Percentiles rank a stretch among this genome's conserved stretches.
Evolutionary conservation across 2,329 filamentous ascomycete genomes (phyloP).

Genomic region (Scedosporium dehoogii): DNA sequence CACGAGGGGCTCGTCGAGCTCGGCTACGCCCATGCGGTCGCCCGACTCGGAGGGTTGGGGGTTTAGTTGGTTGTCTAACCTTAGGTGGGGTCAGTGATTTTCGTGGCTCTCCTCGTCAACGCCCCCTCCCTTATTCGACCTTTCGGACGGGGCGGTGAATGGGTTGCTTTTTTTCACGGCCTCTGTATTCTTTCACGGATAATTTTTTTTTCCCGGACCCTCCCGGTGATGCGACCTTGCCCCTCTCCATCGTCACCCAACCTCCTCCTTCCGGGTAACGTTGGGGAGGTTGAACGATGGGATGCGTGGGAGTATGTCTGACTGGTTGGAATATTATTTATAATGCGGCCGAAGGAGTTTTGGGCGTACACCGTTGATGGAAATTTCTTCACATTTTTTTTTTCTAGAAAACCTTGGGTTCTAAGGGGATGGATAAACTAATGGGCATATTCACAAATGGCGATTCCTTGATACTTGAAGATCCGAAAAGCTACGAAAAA

Average conservation of each 20-base stretch:
- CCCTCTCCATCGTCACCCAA: neutral
- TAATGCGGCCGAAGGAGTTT: neutral
- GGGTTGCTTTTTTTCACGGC: neutral
- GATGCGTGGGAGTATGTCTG: neutral
- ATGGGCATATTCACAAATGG: too few species aligned
- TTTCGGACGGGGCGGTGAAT: neutral
- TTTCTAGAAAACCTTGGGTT: neutral
- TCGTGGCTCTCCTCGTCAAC: neutral
- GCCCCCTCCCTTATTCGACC: too few species aligned
- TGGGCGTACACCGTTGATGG: neutral
- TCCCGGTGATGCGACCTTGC: neutral
- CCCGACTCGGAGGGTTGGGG: constrained; percentile 3
- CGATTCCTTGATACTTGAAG: too few species aligned
- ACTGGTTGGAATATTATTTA: neutral
- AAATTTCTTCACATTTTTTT: neutral
- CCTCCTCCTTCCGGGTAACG: neutral
- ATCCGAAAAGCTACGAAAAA: too few species aligned
- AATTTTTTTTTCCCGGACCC: neutral
- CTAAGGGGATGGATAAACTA: too few species aligned
- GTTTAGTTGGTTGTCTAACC: constrained; percentile 5
- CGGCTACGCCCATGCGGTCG: neutral
- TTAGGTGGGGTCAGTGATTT: constrained; percentile 8
- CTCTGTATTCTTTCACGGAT: neutral
- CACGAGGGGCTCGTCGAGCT: neutral
- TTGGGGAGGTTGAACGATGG: neutral